These are phyloP conservation scores for Alternaria alternata DNA, from an alignment of 2,329 filamentous ascomycete species.

Conservation along the genomic window DNA sequence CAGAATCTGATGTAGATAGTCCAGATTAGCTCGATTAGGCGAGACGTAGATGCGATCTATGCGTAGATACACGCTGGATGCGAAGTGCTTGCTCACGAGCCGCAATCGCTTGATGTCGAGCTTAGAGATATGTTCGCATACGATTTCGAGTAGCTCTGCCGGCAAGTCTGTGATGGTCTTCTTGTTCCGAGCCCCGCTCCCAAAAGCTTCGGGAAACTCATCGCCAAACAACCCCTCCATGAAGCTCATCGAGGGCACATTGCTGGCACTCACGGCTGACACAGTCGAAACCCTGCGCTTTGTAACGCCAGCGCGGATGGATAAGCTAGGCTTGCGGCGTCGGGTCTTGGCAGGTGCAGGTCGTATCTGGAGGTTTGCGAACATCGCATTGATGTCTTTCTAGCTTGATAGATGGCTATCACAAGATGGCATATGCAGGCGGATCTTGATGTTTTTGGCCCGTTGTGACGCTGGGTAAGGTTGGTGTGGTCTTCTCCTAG, in stretches of 20 bases:
- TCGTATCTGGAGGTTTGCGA: conserved; percentile 28
- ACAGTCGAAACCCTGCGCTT: conserved; percentile 33
- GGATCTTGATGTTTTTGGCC: not conserved
- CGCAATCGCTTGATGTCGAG: conserved; percentile 34
- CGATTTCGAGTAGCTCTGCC: conserved; percentile 26
- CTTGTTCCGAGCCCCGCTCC: conserved; percentile 18
- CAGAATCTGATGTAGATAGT: conserved; percentile 50
- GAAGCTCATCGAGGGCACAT: conserved; percentile 34
- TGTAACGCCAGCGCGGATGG: conserved; percentile 29
- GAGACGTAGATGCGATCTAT: conserved; percentile 53
- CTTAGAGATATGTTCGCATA: conserved; percentile 25
- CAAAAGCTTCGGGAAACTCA: conserved; percentile 35
- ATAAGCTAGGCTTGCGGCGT: conserved; percentile 33
- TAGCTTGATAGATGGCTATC: not conserved
- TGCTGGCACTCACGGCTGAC: conserved; percentile 22
- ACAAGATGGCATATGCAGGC: not conserved
- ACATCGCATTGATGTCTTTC: conserved; percentile 14
- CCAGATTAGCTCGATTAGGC: conserved; percentile 51
- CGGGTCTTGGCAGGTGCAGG: conserved; percentile 30
- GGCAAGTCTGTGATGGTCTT: conserved; percentile 32
- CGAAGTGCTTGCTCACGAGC: conserved; percentile 25
- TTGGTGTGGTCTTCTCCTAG: not conserved
- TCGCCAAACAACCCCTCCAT: conserved; percentile 37
- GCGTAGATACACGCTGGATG: conserved; percentile 32
- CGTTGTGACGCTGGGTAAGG: not conserved